Evolutionary conservation across 495 filamentous ascomycete genomes (phyloP).

Genomic region (Talaromyces trachyspermus): DNA sequence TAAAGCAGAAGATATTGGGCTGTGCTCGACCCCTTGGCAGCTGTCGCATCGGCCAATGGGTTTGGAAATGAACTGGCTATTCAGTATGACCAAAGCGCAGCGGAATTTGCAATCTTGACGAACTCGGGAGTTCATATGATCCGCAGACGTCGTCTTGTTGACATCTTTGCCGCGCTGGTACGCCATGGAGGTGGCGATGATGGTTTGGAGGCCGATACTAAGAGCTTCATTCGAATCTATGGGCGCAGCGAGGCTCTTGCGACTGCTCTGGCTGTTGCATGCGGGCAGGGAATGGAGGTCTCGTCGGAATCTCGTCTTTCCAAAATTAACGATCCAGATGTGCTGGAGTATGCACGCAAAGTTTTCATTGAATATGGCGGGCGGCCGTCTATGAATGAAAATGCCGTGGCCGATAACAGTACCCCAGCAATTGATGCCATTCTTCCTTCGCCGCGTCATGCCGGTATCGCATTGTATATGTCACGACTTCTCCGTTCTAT

Average conservation of each 20-base stretch:
- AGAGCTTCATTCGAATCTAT: conserved; percentile 73
- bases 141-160: conserved; percentile 75
- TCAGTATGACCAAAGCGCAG: conserved; percentile 74
- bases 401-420: conserved; percentile 54
- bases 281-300: conserved; percentile 78
- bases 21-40: conserved; percentile 65
- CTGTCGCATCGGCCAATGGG: conserved; percentile 60
- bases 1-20: conserved; percentile 64
- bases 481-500: conserved; percentile 74
- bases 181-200: conserved; percentile 68
- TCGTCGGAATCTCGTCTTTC: conserved; percentile 61
- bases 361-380: conserved; percentile 88
- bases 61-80: conserved; percentile 94
- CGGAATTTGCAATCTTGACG: conserved; percentile 85
- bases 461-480: conserved; percentile 81
- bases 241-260: conserved; percentile 81
- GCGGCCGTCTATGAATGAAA: conserved; percentile 68
- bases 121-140: conserved; percentile 82
- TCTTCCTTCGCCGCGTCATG: conserved; percentile 77
- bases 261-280: conserved; percentile 91
- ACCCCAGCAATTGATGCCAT: conserved; percentile 66
- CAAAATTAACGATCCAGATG: conserved; percentile 67
- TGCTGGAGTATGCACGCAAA: conserved; percentile 74
- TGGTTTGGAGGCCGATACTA: conserved; percentile 68
- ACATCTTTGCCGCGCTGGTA: conserved; percentile 81